phyloP scores from a whole-genome alignment of 257 asterid species.

The Handroanthus guayacan region DNA sequence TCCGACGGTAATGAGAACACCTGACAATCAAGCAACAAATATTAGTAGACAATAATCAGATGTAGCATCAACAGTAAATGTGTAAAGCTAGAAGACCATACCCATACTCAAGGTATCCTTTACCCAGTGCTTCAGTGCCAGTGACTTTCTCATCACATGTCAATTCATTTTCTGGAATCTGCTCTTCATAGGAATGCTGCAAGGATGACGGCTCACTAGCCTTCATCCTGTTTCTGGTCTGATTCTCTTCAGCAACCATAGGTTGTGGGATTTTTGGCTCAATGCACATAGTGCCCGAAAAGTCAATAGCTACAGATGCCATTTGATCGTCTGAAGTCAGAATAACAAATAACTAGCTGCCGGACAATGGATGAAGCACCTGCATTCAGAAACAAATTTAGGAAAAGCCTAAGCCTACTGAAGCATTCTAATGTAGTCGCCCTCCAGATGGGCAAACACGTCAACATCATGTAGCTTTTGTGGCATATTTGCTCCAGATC shows the following conservation, averaged over 20 bases:
- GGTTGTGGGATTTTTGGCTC: slow-evolving; percentile 42
- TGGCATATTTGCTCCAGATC: slow-evolving; percentile 68
- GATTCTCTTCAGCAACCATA: slow-evolving; percentile 38
- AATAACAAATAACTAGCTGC: slow-evolving; percentile 51
- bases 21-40: slow-evolving; percentile 44
- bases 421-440: slow-evolving; percentile 58
- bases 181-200: slow-evolving; percentile 42
- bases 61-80: neutral
- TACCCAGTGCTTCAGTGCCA: slow-evolving; percentile 50
- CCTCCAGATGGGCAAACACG: slow-evolving; percentile 71
- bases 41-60: slow-evolving; percentile 31
- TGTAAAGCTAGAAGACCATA: slow-evolving; percentile 44
- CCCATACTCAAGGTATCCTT: slow-evolving; percentile 80
- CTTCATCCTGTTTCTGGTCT: slow-evolving; percentile 28
- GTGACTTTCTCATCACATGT: slow-evolving; percentile 36
- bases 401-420: slow-evolving; percentile 57
- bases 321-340: slow-evolving; percentile 43
- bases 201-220: slow-evolving; percentile 31
- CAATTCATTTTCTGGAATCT: slow-evolving; percentile 31
- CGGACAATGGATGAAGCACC: slow-evolving; percentile 53
- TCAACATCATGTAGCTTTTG: slow-evolving; percentile 63
- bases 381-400: slow-evolving; percentile 73
- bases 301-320: slow-evolving; percentile 61
- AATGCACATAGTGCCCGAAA: slow-evolving; percentile 39
- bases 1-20: slow-evolving; percentile 83